Percentiles rank a stretch among this genome's conserved stretches.
Evolutionary conservation across 352 stramenopile species (phyloP).

Genomic region (Blastocystis sp.): DNA sequence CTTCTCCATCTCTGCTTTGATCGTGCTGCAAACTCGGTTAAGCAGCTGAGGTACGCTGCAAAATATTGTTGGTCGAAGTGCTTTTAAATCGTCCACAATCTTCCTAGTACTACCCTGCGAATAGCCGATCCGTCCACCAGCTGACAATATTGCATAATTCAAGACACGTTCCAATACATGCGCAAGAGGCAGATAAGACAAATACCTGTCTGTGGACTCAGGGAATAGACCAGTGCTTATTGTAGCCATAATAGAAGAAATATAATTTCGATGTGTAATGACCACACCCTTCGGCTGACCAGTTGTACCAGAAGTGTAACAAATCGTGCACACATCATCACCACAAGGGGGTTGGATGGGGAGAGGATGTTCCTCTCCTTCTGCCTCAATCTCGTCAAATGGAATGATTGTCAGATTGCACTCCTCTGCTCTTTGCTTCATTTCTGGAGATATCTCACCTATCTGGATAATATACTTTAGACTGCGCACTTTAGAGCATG

Average conservation of each 20-base stretch:
- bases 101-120: slow-evolving; percentile 67
- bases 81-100: slow-evolving; percentile 83
- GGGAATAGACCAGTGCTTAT: slow-evolving; percentile 56
- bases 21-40: slow-evolving; percentile 78
- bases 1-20: slow-evolving; percentile 70
- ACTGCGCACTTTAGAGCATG: slow-evolving; percentile 65
- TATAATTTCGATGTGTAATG: slow-evolving; percentile 80
- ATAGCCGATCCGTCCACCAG: slow-evolving; percentile 58
- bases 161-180: slow-evolving; percentile 69
- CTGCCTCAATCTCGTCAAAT: slow-evolving; percentile 57
- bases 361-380: slow-evolving; percentile 60
- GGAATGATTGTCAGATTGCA: slow-evolving; percentile 63
- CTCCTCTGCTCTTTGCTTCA: slow-evolving; percentile 63
- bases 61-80: slow-evolving; percentile 83
- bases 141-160: slow-evolving; percentile 62
- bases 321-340: slow-evolving; percentile 84
- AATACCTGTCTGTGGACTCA: slow-evolving; percentile 48
- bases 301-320: slow-evolving; percentile 89
- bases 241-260: slow-evolving; percentile 66
- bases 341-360: slow-evolving; percentile 66
- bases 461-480: slow-evolving; percentile 66
- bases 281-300: slow-evolving; percentile 90
- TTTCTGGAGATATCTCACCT: slow-evolving; percentile 68
- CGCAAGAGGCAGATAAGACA: slow-evolving; percentile 77
- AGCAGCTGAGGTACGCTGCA: slow-evolving; percentile 80